Evolutionary conservation across 73 alveolate species (phyloP), one percentile per base, ranked within the genome.

Genomic region (Effrenium voratum): DNA sequence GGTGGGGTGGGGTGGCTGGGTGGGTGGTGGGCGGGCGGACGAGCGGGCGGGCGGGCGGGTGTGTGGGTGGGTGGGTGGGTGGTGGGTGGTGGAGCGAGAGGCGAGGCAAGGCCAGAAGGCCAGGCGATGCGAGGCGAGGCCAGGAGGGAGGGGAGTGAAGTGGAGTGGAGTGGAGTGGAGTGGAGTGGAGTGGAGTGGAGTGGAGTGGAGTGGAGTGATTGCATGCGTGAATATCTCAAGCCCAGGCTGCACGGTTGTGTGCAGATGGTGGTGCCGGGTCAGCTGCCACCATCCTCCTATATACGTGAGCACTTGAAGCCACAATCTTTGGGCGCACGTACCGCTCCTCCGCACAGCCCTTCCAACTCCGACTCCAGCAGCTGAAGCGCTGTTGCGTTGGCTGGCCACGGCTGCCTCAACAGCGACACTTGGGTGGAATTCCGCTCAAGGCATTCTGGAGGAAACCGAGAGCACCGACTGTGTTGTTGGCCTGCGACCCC

Each of bases 101-200:
- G n/a, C n/a, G n/a, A n/a, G n/a, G n/a, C n/a, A n/a, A n/a, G n/a
- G n/a, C n/a, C n/a, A n/a, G n/a, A n/a, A n/a, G n/a, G n/a, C n/a
- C n/a, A n/a, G n/a, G n/a, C n/a, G n/a, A n/a, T n/a, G n/a, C n/a
- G n/a, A n/a, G n/a, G n/a, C n/a, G n/a, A n/a, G n/a, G n/a, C n/a
- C n/a, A n/a, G n/a, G n/a, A n/a, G n/a, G n/a, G n/a, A n/a, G n/a
- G n/a, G n/a, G n/a, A n/a, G n/a, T 91, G 93, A 55, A 5, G 50
- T 91, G n/a, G 98, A 60, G 73, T 70, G 91, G 98, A 90, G 77
- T 59, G 91, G 98, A 90, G 49, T 59, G 91, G 92, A 24, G 77
- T 36, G 91, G 92, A 90, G 40, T 60, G 91, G 88, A 60, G n/a
- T 90, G 91, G 92, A 90, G 63, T 12, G 57, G 98, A 60, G 47